Percentiles rank a stretch among this genome's conserved stretches.
Evolutionary conservation across 179 eudicot genomes (phyloP).

Genomic region (Spergularia azorica): DNA sequence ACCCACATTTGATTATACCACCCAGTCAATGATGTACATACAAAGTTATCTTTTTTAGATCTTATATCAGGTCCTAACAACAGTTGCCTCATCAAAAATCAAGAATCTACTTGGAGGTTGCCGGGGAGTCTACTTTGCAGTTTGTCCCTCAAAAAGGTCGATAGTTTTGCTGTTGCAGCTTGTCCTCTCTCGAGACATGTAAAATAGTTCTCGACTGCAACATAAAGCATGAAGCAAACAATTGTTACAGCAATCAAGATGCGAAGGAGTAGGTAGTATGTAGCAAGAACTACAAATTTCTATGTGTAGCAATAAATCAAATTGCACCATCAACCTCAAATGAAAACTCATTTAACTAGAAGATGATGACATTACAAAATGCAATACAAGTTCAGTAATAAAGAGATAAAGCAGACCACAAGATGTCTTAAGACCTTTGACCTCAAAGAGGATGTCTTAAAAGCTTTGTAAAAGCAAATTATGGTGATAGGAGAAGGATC

Average conservation of each 20-base stretch:
- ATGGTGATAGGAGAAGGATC: background rate
- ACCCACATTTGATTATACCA: conserved; percentile 1
- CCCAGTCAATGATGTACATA: background rate
- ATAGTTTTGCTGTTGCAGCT: conserved; percentile 17
- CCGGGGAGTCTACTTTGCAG: background rate
- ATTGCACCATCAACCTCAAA: background rate
- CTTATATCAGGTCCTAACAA: background rate
- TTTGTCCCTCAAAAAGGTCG: background rate
- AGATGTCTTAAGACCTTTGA: background rate
- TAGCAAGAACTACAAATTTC: background rate
- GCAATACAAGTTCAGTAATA: background rate
- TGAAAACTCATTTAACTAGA: background rate
- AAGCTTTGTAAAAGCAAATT: background rate
- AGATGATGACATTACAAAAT: background rate
- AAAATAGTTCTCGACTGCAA: conserved; percentile 14
- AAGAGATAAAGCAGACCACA: background rate
- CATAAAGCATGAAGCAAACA: background rate
- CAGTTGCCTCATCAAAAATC: conserved; percentile 17
- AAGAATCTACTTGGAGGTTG: background rate
- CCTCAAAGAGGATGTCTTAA: background rate
- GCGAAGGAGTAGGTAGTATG: background rate
- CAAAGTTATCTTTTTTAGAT: background rate
- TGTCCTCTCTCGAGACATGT: conserved; percentile 20
- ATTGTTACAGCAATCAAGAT: background rate
- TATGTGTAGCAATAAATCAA: background rate